Conservation (phyloP, 2,329 filamentous ascomycete genomes). For the Pseudovirgaria hyperparasitica region DNA sequence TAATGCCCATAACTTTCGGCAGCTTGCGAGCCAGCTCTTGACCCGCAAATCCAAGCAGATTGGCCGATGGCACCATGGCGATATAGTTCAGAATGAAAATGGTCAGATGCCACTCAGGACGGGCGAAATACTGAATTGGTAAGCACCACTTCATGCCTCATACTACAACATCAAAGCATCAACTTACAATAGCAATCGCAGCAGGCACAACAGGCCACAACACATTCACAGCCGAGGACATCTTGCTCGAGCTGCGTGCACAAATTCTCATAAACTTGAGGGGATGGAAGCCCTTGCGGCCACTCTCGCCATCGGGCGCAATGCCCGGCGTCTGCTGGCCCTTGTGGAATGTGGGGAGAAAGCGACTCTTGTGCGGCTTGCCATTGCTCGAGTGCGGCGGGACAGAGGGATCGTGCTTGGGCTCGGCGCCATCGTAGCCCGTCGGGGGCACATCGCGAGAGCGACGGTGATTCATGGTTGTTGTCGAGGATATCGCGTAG, state of each 20-base stretch:
- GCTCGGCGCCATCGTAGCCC: slow-evolving; percentile 1
- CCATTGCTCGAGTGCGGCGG: slow-evolving; percentile 4
- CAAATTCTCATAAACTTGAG: slow-evolving; percentile 50
- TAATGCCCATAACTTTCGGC: slow-evolving; percentile 56
- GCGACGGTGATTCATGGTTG: too few species aligned
- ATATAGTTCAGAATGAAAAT: slow-evolving; percentile 62
- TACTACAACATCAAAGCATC: slow-evolving; percentile 1
- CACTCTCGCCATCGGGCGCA: slow-evolving; percentile 51
- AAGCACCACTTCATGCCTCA: slow-evolving; percentile 6
- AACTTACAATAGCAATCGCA: slow-evolving; percentile 48
- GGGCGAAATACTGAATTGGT: slow-evolving; percentile 33
- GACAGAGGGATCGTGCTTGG: slow-evolving; percentile 3
- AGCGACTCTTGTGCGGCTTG: slow-evolving; percentile 14
- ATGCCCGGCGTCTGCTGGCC: slow-evolving; percentile 31
- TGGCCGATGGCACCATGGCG: slow-evolving; percentile 66
- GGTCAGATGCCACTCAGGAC: slow-evolving; percentile 44
- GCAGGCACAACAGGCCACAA: slow-evolving; percentile 65
- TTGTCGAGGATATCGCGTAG: too few species aligned
- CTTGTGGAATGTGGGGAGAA: slow-evolving; percentile 32
- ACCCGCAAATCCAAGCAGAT: slow-evolving; percentile 62
- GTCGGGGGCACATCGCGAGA: too few species aligned
- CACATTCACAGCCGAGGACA: slow-evolving; percentile 54
- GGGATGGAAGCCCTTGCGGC: slow-evolving; percentile 52
- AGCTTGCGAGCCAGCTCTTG: slow-evolving; percentile 62
- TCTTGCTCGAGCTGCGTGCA: slow-evolving; percentile 49